Conservation (phyloP, 305 asterid species). For the Galium porrigens region DNA sequence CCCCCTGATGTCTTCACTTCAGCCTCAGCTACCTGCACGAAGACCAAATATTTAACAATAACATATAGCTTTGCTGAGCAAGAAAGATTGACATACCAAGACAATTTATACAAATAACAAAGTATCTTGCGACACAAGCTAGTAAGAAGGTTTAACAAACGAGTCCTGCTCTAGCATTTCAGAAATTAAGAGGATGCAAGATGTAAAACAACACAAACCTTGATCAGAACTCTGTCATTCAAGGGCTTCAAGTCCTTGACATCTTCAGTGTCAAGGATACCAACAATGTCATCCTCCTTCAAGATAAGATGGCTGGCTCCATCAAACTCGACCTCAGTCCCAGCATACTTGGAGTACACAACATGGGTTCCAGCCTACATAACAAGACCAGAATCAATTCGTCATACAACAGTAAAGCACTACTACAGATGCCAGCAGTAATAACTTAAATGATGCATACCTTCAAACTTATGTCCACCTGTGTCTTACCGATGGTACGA, state of each 20-base stretch:
- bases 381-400: slow-evolving; percentile 4
- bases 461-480: slow-evolving; percentile 52
- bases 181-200: not conserved
- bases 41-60: not conserved
- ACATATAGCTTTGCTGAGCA: not conserved
- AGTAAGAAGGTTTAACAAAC: not conserved
- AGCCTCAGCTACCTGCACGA: slow-evolving; percentile 54
- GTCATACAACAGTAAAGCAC: not conserved
- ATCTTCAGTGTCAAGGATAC: slow-evolving; percentile 70
- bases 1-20: slow-evolving; percentile 83
- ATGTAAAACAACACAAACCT: slow-evolving; percentile 29
- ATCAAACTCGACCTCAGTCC: slow-evolving; percentile 81
- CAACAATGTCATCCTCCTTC: slow-evolving; percentile 88
- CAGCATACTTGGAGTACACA: slow-evolving; percentile 83
- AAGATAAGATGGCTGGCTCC: slow-evolving; percentile 61
- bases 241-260: slow-evolving; percentile 70
- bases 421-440: not conserved
- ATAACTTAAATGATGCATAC: slow-evolving; percentile 17
- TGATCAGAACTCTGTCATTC: slow-evolving; percentile 74
- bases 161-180: not conserved
- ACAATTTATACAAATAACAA: not conserved
- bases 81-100: not conserved
- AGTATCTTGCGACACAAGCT: not conserved
- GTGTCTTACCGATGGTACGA: slow-evolving; percentile 55
- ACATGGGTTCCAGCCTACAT: slow-evolving; percentile 61